Evolutionary conservation across 805 yeast genomes (phyloP).

Genomic region (Metschnikowia noctiluminum): DNA sequence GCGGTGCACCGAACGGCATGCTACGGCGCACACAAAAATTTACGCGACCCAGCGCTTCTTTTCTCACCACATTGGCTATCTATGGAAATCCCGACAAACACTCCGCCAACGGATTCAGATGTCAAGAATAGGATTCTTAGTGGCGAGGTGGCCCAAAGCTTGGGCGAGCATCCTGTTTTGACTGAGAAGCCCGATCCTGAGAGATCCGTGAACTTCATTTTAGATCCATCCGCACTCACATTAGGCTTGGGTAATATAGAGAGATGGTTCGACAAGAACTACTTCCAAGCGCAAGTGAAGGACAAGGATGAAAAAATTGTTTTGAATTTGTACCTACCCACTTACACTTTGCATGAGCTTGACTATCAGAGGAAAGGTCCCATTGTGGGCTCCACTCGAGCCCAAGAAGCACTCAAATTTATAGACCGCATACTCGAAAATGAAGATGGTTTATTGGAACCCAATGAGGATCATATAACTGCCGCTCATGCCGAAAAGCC

Average conservation of each 20-base stretch:
- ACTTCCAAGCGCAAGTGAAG: constrained; percentile 24
- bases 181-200: not conserved
- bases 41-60: constrained; percentile 3
- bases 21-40: not conserved
- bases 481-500: not conserved
- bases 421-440: constrained; percentile 46
- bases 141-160: not conserved
- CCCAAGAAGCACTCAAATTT: constrained; percentile 60
- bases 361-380: constrained; percentile 37
- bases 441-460: constrained; percentile 9
- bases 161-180: not conserved
- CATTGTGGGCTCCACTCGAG: constrained; percentile 57
- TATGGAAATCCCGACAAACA: constrained; percentile 6
- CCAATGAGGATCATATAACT: not conserved
- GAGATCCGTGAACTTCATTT: constrained; percentile 40
- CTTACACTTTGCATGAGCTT: constrained; percentile 36
- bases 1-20: not conserved
- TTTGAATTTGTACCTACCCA: constrained; percentile 48
- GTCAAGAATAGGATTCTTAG: not conserved
- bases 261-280: constrained; percentile 51
- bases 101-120: constrained; percentile 8
- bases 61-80: constrained; percentile 6
- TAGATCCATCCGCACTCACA: constrained; percentile 67
- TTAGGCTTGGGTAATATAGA: constrained; percentile 67
- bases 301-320: constrained; percentile 18